Evolutionary conservation across 371 early-diverging fungal genomes (phyloP).

Genomic region (Mortierella sp.): DNA sequence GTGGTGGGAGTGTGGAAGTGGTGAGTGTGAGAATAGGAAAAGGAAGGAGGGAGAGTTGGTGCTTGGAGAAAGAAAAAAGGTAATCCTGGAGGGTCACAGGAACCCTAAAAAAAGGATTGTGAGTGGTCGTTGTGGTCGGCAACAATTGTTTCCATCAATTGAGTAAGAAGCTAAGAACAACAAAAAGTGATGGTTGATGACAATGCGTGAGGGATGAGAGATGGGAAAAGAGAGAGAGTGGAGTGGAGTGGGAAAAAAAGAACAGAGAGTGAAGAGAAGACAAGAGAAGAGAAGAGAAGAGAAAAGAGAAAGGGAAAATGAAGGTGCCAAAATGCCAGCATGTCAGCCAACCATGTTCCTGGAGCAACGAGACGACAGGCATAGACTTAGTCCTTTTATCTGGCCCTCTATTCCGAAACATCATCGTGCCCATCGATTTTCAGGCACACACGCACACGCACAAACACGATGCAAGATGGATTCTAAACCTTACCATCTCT

Average conservation of each 20-base stretch:
- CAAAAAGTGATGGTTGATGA: background rate
- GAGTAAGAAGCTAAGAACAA: background rate
- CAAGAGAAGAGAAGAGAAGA: too few relatives aligned
- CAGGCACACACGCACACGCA: too few relatives aligned
- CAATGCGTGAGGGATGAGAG: background rate
- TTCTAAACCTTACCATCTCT: background rate
- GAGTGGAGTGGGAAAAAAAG: background rate
- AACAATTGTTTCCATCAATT: too few relatives aligned
- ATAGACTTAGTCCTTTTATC: background rate
- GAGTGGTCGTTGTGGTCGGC: too few relatives aligned
- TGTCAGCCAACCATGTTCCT: background rate
- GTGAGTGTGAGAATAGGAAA: too few relatives aligned
- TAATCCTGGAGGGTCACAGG: too few relatives aligned
- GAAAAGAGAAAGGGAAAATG: background rate
- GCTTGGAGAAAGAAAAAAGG: too few relatives aligned
- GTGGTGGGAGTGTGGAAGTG: too few relatives aligned
- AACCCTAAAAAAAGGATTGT: too few relatives aligned
- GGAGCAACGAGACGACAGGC: background rate
- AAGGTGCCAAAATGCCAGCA: background rate
- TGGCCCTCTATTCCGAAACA: background rate
- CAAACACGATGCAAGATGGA: background rate
- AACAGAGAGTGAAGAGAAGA: background rate
- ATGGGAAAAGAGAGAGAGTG: background rate
- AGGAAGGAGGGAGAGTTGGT: too few relatives aligned
- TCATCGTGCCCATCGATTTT: background rate